phyloP scores from a whole-genome alignment of 2,329 filamentous ascomycete species.

The Raffaelea ambrosiae region DNA sequence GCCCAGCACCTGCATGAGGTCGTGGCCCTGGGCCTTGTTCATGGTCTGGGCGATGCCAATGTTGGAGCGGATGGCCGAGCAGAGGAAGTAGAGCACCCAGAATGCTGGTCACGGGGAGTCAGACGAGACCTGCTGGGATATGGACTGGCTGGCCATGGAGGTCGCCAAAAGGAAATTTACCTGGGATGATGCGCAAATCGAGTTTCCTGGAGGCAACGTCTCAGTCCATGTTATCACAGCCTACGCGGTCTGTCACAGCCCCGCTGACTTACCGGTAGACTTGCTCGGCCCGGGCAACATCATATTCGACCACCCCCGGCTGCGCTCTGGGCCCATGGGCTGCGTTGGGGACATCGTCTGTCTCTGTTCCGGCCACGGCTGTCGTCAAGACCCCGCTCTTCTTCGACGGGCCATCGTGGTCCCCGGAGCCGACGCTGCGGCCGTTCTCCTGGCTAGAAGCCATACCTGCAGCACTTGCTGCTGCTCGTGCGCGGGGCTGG shows the following conservation, averaged over 20 bases:
- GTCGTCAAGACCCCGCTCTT: no score
- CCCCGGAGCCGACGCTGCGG: no score
- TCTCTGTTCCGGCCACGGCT: no score
- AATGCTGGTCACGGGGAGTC: slow-evolving; percentile 46
- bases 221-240: background rate
- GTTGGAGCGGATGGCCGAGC: slow-evolving; percentile 85
- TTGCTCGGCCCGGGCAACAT: slow-evolving; percentile 41
- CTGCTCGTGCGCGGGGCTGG: no score
- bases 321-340: background rate
- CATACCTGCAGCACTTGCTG: no score
- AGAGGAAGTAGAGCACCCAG: slow-evolving; percentile 86
- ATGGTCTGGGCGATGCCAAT: slow-evolving; percentile 93
- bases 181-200: slow-evolving; percentile 51
- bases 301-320: slow-evolving; percentile 31
- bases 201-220: slow-evolving; percentile 36
- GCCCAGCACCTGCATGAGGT: slow-evolving; percentile 63
- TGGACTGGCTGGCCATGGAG: background rate
- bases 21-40: slow-evolving; percentile 64
- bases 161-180: slow-evolving; percentile 20
- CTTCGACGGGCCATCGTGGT: no score
- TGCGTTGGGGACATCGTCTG: no score
- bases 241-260: no score
- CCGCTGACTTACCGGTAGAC: slow-evolving; percentile 35
- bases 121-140: background rate
- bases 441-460: no score